phyloP scores from a whole-genome alignment of 352 stramenopile genomes.

The Globisporangium rhizosaccharum region DNA sequence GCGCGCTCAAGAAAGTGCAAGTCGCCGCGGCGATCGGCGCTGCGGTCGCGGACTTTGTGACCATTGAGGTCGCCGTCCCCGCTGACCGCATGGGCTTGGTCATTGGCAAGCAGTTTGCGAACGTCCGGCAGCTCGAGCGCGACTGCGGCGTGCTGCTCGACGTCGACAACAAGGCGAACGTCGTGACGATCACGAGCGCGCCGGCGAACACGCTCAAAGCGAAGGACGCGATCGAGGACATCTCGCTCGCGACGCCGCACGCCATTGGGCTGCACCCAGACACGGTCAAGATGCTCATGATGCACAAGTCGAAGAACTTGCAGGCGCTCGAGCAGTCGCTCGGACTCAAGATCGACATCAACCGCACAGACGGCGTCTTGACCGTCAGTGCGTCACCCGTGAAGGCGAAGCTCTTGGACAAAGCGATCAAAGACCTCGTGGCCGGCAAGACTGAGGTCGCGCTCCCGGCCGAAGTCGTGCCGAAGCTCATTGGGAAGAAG shows the following conservation, averaged over 20 bases:
- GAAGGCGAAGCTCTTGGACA: slow-evolving; percentile 45
- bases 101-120: slow-evolving; percentile 59
- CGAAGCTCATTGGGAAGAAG: slow-evolving; percentile 83
- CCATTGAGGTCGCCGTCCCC: slow-evolving; percentile 47
- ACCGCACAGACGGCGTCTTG: slow-evolving; percentile 59
- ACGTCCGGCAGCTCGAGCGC: slow-evolving; percentile 52
- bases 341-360: slow-evolving; percentile 66
- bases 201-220: slow-evolving; percentile 30
- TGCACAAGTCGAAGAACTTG: slow-evolving; percentile 67
- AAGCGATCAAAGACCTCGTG: slow-evolving; percentile 48
- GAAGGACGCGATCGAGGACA: slow-evolving; percentile 55
- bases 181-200: slow-evolving; percentile 54
- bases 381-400: slow-evolving; percentile 44
- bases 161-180: slow-evolving; percentile 48
- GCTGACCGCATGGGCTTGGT: slow-evolving; percentile 60
- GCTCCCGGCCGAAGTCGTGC: slow-evolving; percentile 66
- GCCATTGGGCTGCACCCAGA: slow-evolving; percentile 72
- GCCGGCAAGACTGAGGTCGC: slow-evolving; percentile 51
- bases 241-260: slow-evolving; percentile 58
- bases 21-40: slow-evolving; percentile 38
- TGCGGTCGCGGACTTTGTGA: slow-evolving; percentile 33
- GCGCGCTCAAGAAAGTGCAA: slow-evolving; percentile 41
- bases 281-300: slow-evolving; percentile 71
- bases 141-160: slow-evolving; percentile 58
- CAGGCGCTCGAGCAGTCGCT: slow-evolving; percentile 57